phyloP scores from a whole-genome alignment of 371 early-diverging fungal genomes.

The Mucor mucedo region DNA sequence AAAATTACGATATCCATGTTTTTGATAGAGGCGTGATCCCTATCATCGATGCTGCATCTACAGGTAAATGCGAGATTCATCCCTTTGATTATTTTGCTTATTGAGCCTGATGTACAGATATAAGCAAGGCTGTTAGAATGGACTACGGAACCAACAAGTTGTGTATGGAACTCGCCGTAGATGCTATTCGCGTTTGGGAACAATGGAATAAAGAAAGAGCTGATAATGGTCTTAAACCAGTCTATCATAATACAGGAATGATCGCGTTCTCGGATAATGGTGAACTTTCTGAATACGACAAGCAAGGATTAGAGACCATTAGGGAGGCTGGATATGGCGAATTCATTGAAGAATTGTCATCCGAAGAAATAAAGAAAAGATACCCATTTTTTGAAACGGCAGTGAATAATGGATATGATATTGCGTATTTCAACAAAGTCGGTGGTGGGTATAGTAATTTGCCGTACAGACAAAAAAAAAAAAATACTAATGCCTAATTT shows the following conservation, averaged over 20 bases:
- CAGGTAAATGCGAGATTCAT: conserved; percentile 21
- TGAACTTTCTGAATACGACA: conserved; percentile 15
- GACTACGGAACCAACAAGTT: conserved; percentile 52
- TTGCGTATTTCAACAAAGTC: conserved; percentile 40
- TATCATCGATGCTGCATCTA: conserved; percentile 49
- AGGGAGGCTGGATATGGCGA: conserved; percentile 43
- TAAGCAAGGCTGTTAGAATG: conserved; percentile 55
- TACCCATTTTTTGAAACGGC: conserved; percentile 42
- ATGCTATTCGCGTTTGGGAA: conserved; percentile 49
- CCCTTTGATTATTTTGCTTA: neutral
- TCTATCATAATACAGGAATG: conserved; percentile 50
- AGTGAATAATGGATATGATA: conserved; percentile 33
- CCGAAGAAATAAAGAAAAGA: conserved; percentile 31
- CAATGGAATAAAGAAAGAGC: conserved; percentile 57
- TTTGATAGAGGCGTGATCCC: conserved; percentile 52
- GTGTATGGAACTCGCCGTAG: conserved; percentile 45
- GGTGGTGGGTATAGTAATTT: conserved; percentile 29
- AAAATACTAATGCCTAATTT: neutral
- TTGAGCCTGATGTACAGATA: conserved; percentile 32
- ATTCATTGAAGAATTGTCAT: conserved; percentile 34
- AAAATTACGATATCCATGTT: conserved; percentile 39
- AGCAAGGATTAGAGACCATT: conserved; percentile 37
- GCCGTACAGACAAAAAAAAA: no score
- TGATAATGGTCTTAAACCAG: conserved; percentile 15
- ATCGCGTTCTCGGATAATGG: conserved; percentile 27